Percentiles rank a stretch among this genome's conserved stretches.
Conservation (phyloP, 495 filamentous ascomycete species). For the Aspergillus avenaceus region DNA sequence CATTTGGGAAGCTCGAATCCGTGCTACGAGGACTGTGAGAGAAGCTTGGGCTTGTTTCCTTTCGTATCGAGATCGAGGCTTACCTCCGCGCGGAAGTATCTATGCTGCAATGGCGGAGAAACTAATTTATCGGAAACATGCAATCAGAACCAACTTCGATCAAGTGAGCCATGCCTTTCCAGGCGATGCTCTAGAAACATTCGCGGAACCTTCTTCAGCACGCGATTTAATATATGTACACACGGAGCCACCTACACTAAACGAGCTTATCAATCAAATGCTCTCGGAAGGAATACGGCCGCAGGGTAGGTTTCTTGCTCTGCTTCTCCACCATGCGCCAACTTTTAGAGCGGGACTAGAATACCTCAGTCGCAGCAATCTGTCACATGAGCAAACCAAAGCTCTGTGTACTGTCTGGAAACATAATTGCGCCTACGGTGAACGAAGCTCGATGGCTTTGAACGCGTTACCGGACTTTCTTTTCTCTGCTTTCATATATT, state of each 20-base stretch:
- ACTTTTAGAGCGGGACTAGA: constrained; percentile 35
- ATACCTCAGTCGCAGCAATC: constrained; percentile 34
- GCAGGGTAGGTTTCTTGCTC: constrained; percentile 36
- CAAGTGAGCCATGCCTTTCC: constrained; percentile 37
- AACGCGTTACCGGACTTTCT: constrained; percentile 34
- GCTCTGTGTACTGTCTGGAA: constrained; percentile 27
- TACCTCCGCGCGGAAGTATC: constrained; percentile 31
- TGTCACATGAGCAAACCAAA: constrained; percentile 30
- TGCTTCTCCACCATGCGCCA: constrained; percentile 43
- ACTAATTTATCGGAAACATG: constrained; percentile 40
- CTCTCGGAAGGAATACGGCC: constrained; percentile 41
- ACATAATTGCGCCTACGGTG: constrained; percentile 11
- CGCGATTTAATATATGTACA: constrained; percentile 55
- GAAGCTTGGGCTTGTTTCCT: constrained; percentile 73
- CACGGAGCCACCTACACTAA: constrained; percentile 49
- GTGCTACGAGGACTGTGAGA: constrained; percentile 61
- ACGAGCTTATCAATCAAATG: constrained; percentile 55
- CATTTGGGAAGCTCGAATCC: constrained; percentile 59
- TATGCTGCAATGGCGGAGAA: constrained; percentile 62
- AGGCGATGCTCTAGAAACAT: constrained; percentile 58
- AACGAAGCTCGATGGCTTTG: constrained; percentile 17
- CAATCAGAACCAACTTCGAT: constrained; percentile 17
- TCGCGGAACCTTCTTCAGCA: constrained; percentile 51
- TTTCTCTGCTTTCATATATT: constrained; percentile 45
- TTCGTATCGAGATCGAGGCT: constrained; percentile 41